Conservation (phyloP, 345 rosid genomes). For the Bruguiera parviflora region DNA sequence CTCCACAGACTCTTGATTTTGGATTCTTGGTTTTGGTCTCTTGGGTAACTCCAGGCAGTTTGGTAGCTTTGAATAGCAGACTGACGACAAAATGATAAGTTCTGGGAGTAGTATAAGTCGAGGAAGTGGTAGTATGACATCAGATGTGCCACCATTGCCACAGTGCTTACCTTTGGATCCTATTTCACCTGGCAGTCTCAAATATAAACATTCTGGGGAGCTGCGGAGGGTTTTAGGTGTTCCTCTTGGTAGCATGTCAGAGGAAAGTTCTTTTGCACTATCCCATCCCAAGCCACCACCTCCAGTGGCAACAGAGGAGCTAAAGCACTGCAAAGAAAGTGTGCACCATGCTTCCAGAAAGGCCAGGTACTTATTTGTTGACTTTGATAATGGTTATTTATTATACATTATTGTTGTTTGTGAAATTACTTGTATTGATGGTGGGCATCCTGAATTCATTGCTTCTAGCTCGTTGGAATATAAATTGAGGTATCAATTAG, state of each 20-base stretch:
- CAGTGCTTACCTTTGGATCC: slow-evolving; percentile 43
- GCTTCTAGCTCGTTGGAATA: slow-evolving; percentile 8
- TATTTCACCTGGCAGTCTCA: slow-evolving; percentile 42
- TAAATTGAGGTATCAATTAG: too few relatives aligned
- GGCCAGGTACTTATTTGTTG: slow-evolving; percentile 39
- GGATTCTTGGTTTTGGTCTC: not conserved
- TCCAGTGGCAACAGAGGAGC: slow-evolving; percentile 42
- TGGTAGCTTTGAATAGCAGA: slow-evolving; percentile 17
- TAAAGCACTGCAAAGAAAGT: slow-evolving; percentile 41
- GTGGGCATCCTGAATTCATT: slow-evolving; percentile 4
- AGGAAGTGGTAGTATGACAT: slow-evolving; percentile 44
- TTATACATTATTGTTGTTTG: not conserved
- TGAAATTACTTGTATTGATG: not conserved
- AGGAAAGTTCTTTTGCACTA: slow-evolving; percentile 44
- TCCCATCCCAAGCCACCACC: slow-evolving; percentile 40
- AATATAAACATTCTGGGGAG: slow-evolving; percentile 35
- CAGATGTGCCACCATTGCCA: slow-evolving; percentile 30
- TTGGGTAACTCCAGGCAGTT: not conserved
- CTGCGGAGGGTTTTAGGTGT: slow-evolving; percentile 44
- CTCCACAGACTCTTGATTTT: too few relatives aligned
- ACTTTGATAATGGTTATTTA: not conserved
- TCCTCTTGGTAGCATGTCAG: slow-evolving; percentile 33
- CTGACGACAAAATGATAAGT: slow-evolving; percentile 46
- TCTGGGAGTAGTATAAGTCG: slow-evolving; percentile 55
- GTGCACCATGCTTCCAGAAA: slow-evolving; percentile 29